A percentile compares a stretch with the other conserved stretches of the same genome.
phyloP scores from a whole-genome alignment of 768 basidiomycete genomes.

The Phaeotremella fagi region DNA sequence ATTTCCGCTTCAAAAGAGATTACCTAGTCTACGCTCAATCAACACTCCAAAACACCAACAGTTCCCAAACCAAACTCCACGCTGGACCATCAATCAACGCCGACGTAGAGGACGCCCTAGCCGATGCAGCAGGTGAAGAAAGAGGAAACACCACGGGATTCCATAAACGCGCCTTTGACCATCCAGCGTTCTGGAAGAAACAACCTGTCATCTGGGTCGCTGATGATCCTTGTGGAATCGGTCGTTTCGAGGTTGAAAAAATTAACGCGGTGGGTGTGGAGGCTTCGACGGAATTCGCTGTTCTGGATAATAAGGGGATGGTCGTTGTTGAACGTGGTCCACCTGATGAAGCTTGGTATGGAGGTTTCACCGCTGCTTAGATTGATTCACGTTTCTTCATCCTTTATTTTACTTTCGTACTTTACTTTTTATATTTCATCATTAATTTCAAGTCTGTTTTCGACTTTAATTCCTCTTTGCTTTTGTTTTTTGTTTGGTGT shows the following conservation, averaged over 20 bases:
- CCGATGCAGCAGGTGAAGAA: conserved; percentile 29
- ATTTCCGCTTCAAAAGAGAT: conserved; percentile 37
- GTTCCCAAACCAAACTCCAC: conserved; percentile 14
- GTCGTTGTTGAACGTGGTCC: conserved; percentile 36
- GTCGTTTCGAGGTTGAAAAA: conserved; percentile 40
- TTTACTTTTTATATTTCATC: too few relatives aligned
- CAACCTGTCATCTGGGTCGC: conserved; percentile 49
- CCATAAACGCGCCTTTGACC: conserved; percentile 48
- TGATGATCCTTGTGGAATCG: conserved; percentile 45
- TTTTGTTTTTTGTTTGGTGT: too few relatives aligned
- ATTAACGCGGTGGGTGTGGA: conserved; percentile 41
- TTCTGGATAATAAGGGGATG: conserved; percentile 43
- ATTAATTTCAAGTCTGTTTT: background rate
- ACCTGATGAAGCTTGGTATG: conserved; percentile 48
- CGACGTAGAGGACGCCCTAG: conserved; percentile 20
- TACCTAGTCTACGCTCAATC: conserved; percentile 36
- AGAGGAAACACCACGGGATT: conserved; percentile 43
- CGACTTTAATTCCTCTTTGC: too few relatives aligned
- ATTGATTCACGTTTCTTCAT: too few relatives aligned
- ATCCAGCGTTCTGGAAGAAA: conserved; percentile 49
- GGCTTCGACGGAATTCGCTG: conserved; percentile 41
- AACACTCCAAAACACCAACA: conserved; percentile 16
- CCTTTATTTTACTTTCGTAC: too few relatives aligned
- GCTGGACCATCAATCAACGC: background rate
- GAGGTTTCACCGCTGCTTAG: conserved; percentile 23